A percentile compares a stretch with the other conserved stretches of the same genome.
Conservation (phyloP, 2,329 filamentous ascomycete species). For the Lachnellula occidentalis region DNA sequence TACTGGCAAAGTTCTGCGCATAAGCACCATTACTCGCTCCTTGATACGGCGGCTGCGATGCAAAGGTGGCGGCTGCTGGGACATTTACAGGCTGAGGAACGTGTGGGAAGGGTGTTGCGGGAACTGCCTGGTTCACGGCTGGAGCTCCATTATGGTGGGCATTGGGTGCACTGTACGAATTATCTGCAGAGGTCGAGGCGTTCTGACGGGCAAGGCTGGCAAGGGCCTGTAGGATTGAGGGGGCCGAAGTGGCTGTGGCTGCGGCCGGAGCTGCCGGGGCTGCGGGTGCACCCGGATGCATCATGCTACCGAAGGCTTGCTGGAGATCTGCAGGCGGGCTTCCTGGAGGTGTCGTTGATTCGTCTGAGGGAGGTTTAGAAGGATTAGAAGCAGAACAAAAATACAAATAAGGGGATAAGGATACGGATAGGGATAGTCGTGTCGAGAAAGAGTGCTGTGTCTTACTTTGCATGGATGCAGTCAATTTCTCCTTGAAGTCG, state of each 20-base stretch:
- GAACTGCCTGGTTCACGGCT: slow-evolving; percentile 23
- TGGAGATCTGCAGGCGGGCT: slow-evolving; percentile 39
- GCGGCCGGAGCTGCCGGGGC: slow-evolving; percentile 35
- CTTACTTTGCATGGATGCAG: slow-evolving; percentile 60
- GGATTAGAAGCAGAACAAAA: background rate
- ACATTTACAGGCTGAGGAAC: slow-evolving; percentile 56
- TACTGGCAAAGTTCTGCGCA: slow-evolving; percentile 34
- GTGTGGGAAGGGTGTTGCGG: slow-evolving; percentile 31
- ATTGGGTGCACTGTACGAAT: slow-evolving; percentile 41
- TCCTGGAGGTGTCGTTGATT: slow-evolving; percentile 66
- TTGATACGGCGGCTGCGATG: slow-evolving; percentile 23
- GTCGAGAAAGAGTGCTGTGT: slow-evolving; percentile 21
- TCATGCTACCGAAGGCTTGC: slow-evolving; percentile 32
- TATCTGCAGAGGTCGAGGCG: slow-evolving; percentile 40
- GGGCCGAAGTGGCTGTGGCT: slow-evolving; percentile 39
- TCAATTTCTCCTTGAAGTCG: slow-evolving; percentile 77
- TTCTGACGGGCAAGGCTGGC: slow-evolving; percentile 77
- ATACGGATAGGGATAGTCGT: slow-evolving; percentile 32
- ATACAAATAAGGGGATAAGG: slow-evolving; percentile 18
- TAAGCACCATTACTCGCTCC: slow-evolving; percentile 35
- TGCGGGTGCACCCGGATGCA: slow-evolving; percentile 18
- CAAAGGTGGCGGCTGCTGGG: slow-evolving; percentile 30
- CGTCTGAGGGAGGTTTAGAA: slow-evolving; percentile 40
- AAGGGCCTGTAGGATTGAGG: slow-evolving; percentile 69
- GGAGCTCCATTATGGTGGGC: slow-evolving; percentile 36